A percentile compares a stretch with the other conserved stretches of the same genome.
Conservation (phyloP, 495 filamentous ascomycete species). For the Aspergillus baeticus region DNA sequence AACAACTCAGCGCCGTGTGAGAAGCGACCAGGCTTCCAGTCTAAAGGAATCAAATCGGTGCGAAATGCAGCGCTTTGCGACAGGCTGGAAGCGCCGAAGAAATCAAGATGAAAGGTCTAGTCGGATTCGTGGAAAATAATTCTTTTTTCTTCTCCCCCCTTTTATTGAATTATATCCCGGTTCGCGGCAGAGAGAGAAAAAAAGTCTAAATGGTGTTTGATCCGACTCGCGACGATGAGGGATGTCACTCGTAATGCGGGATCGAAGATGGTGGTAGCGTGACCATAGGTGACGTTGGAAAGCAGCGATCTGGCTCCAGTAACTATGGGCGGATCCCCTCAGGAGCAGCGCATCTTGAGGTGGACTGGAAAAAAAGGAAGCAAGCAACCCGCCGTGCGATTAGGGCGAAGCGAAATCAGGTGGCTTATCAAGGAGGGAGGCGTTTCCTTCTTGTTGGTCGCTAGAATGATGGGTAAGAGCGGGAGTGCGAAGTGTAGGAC, state of each 20-base stretch:
- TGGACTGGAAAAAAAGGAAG: conserved; percentile 9
- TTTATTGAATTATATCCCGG: conserved; percentile 14
- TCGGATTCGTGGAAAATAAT: conserved; percentile 11
- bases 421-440: conserved; percentile 1
- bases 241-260: conserved; percentile 23
- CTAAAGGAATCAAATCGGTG: conserved; percentile 14
- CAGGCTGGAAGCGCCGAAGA: conserved; percentile 14
- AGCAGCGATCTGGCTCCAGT: conserved; percentile 32
- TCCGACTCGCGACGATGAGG: conserved; percentile 18
- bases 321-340: conserved; percentile 29
- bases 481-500: conserved; percentile 4
- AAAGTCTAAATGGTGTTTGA: conserved; percentile 14
- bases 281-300: conserved; percentile 39
- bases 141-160: conserved; percentile 12
- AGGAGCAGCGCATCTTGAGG: conserved; percentile 39
- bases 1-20: conserved; percentile 15
- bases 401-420: conserved; percentile 4
- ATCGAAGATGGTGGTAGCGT: conserved; percentile 33
- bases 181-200: conserved; percentile 11
- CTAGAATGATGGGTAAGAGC: conserved; percentile 4
- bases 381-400: conserved; percentile 5
- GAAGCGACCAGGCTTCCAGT: conserved; percentile 39
- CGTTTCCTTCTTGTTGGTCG: not conserved
- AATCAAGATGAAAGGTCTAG: conserved; percentile 9
- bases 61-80: conserved; percentile 16